Evolutionary conservation across 2,329 filamentous ascomycete genomes (phyloP).

Genomic region (Lachnellula occidentalis): DNA sequence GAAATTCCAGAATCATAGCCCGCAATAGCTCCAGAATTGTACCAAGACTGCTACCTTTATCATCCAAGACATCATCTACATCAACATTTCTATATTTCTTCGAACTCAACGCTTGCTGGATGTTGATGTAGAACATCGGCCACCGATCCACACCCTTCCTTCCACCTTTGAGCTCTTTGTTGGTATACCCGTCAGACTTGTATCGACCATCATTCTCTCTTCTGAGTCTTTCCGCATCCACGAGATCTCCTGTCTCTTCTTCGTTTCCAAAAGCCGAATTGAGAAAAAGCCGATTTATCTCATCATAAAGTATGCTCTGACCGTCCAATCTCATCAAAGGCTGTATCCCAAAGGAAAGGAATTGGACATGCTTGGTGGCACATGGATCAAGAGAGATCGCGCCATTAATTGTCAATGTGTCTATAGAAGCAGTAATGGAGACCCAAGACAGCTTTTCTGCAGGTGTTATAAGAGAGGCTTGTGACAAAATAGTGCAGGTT

Average conservation of each 20-base stretch:
- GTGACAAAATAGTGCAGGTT: conserved; percentile 52
- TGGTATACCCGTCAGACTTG: conserved; percentile 44
- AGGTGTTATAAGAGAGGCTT: conserved; percentile 57
- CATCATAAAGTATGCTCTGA: conserved; percentile 65
- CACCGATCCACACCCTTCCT: conserved; percentile 71
- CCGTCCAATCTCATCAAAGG: conserved; percentile 54
- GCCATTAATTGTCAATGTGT: conserved; percentile 58
- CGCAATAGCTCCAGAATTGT: conserved; percentile 61
- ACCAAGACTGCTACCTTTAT: conserved; percentile 35
- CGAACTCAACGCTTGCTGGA: conserved; percentile 37
- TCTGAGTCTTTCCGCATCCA: conserved; percentile 33
- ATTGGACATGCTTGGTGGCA: conserved; percentile 69
- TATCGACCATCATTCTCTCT: conserved; percentile 35
- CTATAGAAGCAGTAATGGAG: conserved; percentile 59
- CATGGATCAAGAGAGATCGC: conserved; percentile 66
- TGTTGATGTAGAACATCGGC: conserved; percentile 83
- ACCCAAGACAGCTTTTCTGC: conserved; percentile 59
- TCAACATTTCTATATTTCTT: conserved; percentile 10
- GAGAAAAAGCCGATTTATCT: conserved; percentile 71
- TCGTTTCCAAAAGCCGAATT: conserved; percentile 69
- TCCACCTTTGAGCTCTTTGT: conserved; percentile 44
- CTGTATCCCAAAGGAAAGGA: conserved; percentile 70
- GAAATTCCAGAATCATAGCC: conserved; percentile 66
- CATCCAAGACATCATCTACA: conserved; percentile 40
- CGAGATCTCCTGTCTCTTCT: conserved; percentile 39